These are phyloP conservation scores for Lachancea kluyveri DNA, from an alignment of 805 yeast species.

Conservation along the genomic window DNA sequence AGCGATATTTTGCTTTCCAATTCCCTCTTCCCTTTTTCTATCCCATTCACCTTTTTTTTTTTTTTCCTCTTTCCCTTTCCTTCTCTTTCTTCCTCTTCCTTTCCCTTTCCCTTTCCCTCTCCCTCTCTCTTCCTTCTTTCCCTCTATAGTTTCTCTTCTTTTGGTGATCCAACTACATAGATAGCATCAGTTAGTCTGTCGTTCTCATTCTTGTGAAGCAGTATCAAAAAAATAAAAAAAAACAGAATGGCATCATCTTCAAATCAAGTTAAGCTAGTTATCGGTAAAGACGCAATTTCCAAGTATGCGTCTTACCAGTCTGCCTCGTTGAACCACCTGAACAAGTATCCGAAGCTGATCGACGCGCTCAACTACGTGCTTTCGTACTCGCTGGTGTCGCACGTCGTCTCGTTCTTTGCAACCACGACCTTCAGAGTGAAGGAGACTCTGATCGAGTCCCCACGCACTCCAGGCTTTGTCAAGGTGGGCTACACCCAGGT, in stretches of 20 bases:
- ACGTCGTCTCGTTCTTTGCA: slow-evolving; percentile 13
- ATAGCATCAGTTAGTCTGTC: too few relatives aligned
- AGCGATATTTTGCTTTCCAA: too few relatives aligned
- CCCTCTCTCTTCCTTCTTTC: too few relatives aligned
- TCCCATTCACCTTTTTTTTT: too few relatives aligned
- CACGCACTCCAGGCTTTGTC: slow-evolving; percentile 14
- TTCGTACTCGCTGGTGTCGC: slow-evolving; percentile 15
- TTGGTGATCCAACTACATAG: too few relatives aligned
- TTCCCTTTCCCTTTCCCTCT: too few relatives aligned
- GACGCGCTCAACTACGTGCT: slow-evolving; percentile 13
- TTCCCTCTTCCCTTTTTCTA: too few relatives aligned
- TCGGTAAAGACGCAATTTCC: slow-evolving; percentile 20
- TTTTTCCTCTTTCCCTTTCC: too few relatives aligned
- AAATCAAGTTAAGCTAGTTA: slow-evolving; percentile 16
- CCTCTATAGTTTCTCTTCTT: too few relatives aligned
- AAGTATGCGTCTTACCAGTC: slow-evolving; percentile 21
- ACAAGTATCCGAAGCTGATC: slow-evolving; percentile 17
- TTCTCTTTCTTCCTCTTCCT: too few relatives aligned
- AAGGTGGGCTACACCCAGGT: slow-evolving; percentile 13
- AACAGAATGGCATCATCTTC: too few relatives aligned
- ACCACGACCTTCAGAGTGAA: slow-evolving; percentile 10
- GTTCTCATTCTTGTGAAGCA: too few relatives aligned
- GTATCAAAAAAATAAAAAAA: slow-evolving; percentile 9
- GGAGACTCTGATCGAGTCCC: slow-evolving; percentile 15
- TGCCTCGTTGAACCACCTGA: slow-evolving; percentile 21